Evolutionary conservation across 139 green algal genomes (phyloP).

Genomic region (Closterium sp.): DNA sequence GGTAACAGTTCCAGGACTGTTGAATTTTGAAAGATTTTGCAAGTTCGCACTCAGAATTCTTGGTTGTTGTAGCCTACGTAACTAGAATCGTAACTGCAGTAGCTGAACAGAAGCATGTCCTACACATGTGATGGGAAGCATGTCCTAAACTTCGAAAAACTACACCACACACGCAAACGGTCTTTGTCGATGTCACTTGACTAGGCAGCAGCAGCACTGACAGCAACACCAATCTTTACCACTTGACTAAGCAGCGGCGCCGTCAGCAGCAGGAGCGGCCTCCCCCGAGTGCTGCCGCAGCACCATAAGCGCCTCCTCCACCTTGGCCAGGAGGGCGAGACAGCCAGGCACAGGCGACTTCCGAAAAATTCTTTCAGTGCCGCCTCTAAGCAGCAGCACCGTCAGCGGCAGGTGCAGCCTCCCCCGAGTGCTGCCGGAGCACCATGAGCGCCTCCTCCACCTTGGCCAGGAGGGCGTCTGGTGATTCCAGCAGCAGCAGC

Average conservation of each 20-base stretch:
- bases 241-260: background rate
- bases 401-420: background rate
- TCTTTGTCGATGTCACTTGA: background rate
- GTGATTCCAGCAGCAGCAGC: constrained; percentile 59
- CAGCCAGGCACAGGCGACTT: too few species aligned
- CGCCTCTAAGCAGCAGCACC: background rate
- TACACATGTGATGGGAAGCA: too few species aligned
- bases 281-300: constrained; percentile 19
- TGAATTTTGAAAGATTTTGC: too few species aligned
- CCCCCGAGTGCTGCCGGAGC: constrained; percentile 24
- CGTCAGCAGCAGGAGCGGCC: background rate
- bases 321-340: constrained; percentile 55
- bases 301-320: constrained; percentile 56
- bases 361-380: too few species aligned
- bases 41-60: too few species aligned
- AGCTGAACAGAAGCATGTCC: too few species aligned
- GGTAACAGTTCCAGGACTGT: too few species aligned
- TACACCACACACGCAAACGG: too few species aligned
- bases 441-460: constrained; percentile 57
- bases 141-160: too few species aligned
- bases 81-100: too few species aligned
- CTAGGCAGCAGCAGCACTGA: background rate
- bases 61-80: too few species aligned
- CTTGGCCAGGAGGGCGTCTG: constrained; percentile 54
- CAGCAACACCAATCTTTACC: background rate